A percentile compares a stretch with the other conserved stretches of the same genome.
These are phyloP conservation scores for Conringia planisiliqua DNA, from an alignment of 345 rosid species.

Conservation along the genomic window DNA sequence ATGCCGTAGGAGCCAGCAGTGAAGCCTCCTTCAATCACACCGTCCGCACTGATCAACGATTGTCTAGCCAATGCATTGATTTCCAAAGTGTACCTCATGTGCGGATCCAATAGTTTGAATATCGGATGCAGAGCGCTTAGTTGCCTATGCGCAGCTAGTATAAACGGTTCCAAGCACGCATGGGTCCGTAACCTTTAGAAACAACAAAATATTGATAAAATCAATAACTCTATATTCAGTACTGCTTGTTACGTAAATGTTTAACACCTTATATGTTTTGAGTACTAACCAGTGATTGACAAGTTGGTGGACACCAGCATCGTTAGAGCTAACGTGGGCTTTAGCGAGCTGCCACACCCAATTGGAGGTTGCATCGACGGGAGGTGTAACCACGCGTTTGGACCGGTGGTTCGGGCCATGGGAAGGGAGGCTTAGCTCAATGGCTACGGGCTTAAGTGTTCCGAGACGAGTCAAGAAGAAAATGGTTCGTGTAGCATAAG, in stretches of 20 bases:
- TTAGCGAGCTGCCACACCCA: slow-evolving; percentile 99
- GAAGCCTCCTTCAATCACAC: slow-evolving; percentile 84
- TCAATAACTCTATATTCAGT: neutral
- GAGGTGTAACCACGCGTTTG: slow-evolving; percentile 78
- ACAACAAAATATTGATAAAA: neutral
- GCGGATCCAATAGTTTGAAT: slow-evolving; percentile 86
- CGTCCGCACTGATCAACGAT: slow-evolving; percentile 63
- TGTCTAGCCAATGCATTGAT: slow-evolving; percentile 89
- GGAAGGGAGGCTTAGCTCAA: slow-evolving; percentile 67
- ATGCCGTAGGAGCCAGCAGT: slow-evolving; percentile 82
- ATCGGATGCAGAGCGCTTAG: slow-evolving; percentile 95
- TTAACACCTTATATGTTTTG: neutral
- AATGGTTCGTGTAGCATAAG: slow-evolving; percentile 86
- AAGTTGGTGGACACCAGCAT: slow-evolving; percentile 92
- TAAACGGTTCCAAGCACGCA: slow-evolving; percentile 86
- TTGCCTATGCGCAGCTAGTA: slow-evolving; percentile 88
- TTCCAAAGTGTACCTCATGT: slow-evolving; percentile 90
- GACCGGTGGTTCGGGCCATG: slow-evolving; percentile 39
- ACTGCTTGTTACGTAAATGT: neutral
- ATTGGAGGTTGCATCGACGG: slow-evolving; percentile 62
- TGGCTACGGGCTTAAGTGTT: slow-evolving; percentile 82
- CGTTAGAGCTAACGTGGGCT: slow-evolving; percentile 92
- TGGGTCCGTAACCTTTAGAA: slow-evolving; percentile 80
- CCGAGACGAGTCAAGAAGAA: slow-evolving; percentile 67
- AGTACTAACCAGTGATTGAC: slow-evolving; percentile 66